phyloP scores from a whole-genome alignment of 805 yeast species.

The Cyberlindnera xishuangbannaensis region DNA sequence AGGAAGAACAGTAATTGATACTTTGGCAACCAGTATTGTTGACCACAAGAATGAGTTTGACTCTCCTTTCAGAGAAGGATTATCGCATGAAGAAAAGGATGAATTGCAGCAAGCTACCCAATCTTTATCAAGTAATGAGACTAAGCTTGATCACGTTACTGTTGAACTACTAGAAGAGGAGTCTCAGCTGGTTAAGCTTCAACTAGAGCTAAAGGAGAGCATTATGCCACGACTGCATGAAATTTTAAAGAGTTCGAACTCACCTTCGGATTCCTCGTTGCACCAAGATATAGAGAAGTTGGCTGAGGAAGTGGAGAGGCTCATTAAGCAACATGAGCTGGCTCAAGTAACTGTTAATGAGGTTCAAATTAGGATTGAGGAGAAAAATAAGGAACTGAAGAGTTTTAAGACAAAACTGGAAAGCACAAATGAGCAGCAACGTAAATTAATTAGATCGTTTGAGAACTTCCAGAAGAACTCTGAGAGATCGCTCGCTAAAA shows the following conservation, averaged over 20 bases:
- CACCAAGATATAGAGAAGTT: slow-evolving; percentile 18
- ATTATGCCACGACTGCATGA: slow-evolving; percentile 47
- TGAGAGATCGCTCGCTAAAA: slow-evolving; percentile 60
- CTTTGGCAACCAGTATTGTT: slow-evolving; percentile 31
- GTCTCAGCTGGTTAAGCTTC: slow-evolving; percentile 38
- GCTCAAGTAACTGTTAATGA: slow-evolving; percentile 25
- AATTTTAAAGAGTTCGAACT: slow-evolving; percentile 24
- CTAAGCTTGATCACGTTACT: slow-evolving; percentile 35
- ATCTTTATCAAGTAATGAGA: slow-evolving; percentile 34
- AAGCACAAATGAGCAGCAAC: slow-evolving; percentile 53
- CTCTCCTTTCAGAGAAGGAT: slow-evolving; percentile 46
- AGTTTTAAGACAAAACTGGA: slow-evolving; percentile 36
- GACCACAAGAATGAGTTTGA: slow-evolving; percentile 40
- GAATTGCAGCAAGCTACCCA: slow-evolving; percentile 32
- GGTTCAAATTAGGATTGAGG: slow-evolving; percentile 20
- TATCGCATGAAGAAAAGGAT: slow-evolving; percentile 44
- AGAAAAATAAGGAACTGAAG: slow-evolving; percentile 21
- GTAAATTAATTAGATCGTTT: slow-evolving; percentile 44
- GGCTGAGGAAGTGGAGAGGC: slow-evolving; percentile 22
- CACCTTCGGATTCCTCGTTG: slow-evolving; percentile 12
- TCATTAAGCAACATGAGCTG: slow-evolving; percentile 26
- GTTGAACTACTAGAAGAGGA: slow-evolving; percentile 39
- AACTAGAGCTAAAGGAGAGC: slow-evolving; percentile 54
- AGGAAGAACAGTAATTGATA: not conserved
- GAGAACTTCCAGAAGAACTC: slow-evolving; percentile 57